A percentile compares a stretch with the other conserved stretches of the same genome.
Conservation (phyloP, 257 asterid genomes). For the Vinca minor region DNA sequence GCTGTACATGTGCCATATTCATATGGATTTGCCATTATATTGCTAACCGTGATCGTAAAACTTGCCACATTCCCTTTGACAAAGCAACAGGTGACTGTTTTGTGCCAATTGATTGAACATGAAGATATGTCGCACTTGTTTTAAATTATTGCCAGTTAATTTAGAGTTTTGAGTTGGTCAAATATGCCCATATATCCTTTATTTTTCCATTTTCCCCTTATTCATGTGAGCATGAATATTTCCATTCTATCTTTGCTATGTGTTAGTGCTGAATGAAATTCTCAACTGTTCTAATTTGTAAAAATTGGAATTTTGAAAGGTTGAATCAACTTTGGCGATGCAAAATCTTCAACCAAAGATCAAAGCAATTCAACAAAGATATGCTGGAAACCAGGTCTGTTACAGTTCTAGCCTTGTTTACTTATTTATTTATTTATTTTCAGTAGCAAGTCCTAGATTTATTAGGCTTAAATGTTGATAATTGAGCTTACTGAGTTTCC, state of each 20-base stretch:
- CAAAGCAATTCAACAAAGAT: slow-evolving; percentile 95
- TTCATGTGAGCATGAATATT: background rate
- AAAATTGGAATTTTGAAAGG: slow-evolving; percentile 35
- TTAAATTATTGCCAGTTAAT: background rate
- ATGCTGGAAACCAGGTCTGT: slow-evolving; percentile 92
- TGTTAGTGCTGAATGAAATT: slow-evolving; percentile 8
- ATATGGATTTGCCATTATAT: slow-evolving; percentile 92
- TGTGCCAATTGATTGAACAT: slow-evolving; percentile 11
- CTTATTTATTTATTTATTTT: background rate
- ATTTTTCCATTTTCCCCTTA: background rate
- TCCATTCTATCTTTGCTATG: slow-evolving; percentile 6
- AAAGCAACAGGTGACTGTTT: slow-evolving; percentile 78
- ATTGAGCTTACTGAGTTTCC: background rate
- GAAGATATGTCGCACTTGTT: background rate
- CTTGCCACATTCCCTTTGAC: slow-evolving; percentile 87
- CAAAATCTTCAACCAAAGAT: slow-evolving; percentile 98
- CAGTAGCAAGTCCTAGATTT: background rate
- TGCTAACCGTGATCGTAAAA: slow-evolving; percentile 87
- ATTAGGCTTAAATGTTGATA: background rate
- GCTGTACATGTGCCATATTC: slow-evolving; percentile 93
- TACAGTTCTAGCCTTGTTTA: slow-evolving; percentile 4
- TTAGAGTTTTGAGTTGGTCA: background rate
- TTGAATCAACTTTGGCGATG: slow-evolving; percentile 96
- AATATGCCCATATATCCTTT: background rate
- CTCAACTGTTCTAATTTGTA: slow-evolving; percentile 1